phyloP scores from a whole-genome alignment of 2,329 filamentous ascomycete genomes.

The Sclerotinia subarctica region DNA sequence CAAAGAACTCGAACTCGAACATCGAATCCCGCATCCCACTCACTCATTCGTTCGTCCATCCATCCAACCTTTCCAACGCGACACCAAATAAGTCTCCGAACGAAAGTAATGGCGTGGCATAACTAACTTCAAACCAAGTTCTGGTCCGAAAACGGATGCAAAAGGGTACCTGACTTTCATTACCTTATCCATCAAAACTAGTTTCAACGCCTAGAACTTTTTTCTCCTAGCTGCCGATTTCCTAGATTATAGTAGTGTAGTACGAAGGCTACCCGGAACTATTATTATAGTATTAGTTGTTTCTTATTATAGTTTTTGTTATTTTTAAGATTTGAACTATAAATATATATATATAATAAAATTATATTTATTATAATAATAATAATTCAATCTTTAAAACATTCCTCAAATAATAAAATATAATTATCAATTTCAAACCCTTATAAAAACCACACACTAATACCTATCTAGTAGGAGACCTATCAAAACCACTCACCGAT shows the following conservation, averaged over 20 bases:
- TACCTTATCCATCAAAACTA: not conserved
- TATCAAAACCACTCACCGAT: too few species aligned
- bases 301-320: not conserved
- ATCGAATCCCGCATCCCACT: too few species aligned
- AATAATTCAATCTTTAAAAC: too few species aligned
- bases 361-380: too few species aligned
- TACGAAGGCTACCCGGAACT: not conserved
- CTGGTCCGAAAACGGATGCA: not conserved
- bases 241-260: not conserved
- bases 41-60: too few species aligned
- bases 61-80: not conserved
- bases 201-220: not conserved
- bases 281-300: not conserved
- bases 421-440: too few species aligned
- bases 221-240: not conserved
- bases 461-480: too few species aligned
- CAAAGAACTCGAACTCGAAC: too few species aligned
- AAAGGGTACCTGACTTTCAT: conserved; percentile 1
- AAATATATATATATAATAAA: too few species aligned
- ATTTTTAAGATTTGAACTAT: too few species aligned
- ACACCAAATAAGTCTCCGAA: not conserved
- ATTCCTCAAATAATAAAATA: too few species aligned
- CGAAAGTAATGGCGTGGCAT: not conserved
- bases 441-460: too few species aligned
- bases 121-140: conserved; percentile 2